Evolutionary conservation across 2,329 filamentous ascomycete species (phyloP).

Genomic region (Neofusicoccum kwambonambiense): DNA sequence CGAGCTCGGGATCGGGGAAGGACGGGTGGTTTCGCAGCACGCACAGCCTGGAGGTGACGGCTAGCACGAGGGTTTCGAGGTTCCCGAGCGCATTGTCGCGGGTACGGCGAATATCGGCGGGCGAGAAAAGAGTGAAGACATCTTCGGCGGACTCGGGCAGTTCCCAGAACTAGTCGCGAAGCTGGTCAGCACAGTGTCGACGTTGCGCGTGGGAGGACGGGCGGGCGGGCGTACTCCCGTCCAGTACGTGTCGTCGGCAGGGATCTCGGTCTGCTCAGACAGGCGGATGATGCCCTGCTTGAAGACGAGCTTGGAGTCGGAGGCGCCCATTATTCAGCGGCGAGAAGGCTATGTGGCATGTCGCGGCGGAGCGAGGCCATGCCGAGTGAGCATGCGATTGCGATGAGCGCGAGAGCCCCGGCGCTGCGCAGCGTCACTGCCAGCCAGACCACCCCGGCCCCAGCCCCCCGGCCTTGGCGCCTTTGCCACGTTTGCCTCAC

Average conservation of each 20-base stretch:
- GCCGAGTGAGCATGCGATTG: slow-evolving; percentile 13
- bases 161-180: slow-evolving; percentile 77
- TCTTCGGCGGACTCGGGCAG: slow-evolving; percentile 94
- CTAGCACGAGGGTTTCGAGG: slow-evolving; percentile 82
- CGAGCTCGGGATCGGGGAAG: slow-evolving; percentile 82
- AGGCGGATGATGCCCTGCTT: slow-evolving; percentile 97
- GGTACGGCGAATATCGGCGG: slow-evolving; percentile 74
- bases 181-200: slow-evolving; percentile 6
- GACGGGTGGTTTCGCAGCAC: slow-evolving; percentile 83
- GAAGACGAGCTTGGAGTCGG: slow-evolving; percentile 97
- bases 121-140: slow-evolving; percentile 92
- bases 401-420: slow-evolving; percentile 2
- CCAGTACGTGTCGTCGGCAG: slow-evolving; percentile 90
- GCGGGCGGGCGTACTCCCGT: slow-evolving; percentile 65
- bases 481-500: background rate
- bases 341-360: slow-evolving; percentile 12
- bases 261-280: slow-evolving; percentile 85
- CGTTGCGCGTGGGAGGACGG: background rate
- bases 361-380: slow-evolving; percentile 6
- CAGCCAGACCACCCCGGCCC: background rate
- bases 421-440: slow-evolving; percentile 25
- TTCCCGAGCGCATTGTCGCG: slow-evolving; percentile 83
- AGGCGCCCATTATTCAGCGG: slow-evolving; percentile 75
- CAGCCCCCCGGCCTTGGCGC: background rate
- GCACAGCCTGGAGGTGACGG: slow-evolving; percentile 78